Conservation (phyloP, 306 rosid genomes). For the Cucurbita pepo region DNA sequence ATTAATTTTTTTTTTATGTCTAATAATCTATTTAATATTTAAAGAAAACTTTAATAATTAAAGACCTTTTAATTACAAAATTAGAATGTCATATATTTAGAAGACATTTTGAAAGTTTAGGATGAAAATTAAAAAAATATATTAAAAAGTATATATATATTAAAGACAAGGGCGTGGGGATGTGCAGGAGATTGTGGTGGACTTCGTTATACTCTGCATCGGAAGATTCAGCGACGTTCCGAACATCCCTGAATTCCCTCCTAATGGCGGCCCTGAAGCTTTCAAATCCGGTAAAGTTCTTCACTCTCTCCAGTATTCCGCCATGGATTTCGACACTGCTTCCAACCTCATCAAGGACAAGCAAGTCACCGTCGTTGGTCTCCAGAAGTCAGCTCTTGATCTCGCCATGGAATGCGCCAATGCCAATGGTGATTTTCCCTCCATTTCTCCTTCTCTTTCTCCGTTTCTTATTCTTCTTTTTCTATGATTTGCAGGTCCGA, state of each 20-base stretch:
- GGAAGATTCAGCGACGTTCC: slow-evolving; percentile 66
- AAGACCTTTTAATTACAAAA: too few relatives aligned
- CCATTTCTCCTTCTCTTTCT: background rate
- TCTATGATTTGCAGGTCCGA: slow-evolving; percentile 19
- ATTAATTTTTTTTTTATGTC: too few relatives aligned
- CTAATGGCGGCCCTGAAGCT: slow-evolving; percentile 32
- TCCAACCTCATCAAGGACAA: slow-evolving; percentile 24
- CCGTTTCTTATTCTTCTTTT: background rate
- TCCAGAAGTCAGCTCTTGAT: slow-evolving; percentile 52
- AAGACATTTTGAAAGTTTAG: too few relatives aligned
- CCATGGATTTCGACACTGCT: slow-evolving; percentile 31
- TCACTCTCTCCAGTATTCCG: slow-evolving; percentile 35
- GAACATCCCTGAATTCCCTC: slow-evolving; percentile 49
- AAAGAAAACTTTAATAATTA: too few relatives aligned
- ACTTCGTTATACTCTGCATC: slow-evolving; percentile 50
- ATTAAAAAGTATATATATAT: too few relatives aligned
- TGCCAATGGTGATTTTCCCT: slow-evolving; percentile 23
- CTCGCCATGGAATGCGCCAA: slow-evolving; percentile 43
- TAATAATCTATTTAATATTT: too few relatives aligned
- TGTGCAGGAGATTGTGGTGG: slow-evolving; percentile 26
- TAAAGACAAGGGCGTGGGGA: background rate
- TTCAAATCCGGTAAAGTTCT: slow-evolving; percentile 35
- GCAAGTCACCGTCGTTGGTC: slow-evolving; percentile 39
- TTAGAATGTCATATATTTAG: too few relatives aligned
- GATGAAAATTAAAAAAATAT: too few relatives aligned